Base-by-base conservation (phyloP, 2,329 filamentous ascomycete genomes). In the Colletotrichum sublineola region DNA sequence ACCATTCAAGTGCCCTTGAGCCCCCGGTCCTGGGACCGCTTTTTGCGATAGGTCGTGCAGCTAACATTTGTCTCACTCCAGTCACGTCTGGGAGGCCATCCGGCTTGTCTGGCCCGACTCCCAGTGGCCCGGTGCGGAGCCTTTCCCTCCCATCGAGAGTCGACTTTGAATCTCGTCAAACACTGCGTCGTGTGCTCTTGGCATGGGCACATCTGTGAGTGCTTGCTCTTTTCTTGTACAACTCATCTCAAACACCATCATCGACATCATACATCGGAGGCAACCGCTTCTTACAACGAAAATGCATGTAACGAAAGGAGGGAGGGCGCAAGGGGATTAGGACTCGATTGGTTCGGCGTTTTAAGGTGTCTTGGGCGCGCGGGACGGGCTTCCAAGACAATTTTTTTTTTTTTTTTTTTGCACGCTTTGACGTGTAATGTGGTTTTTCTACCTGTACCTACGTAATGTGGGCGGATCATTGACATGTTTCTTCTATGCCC, bases 1-100 rank as follows among this genome's bases (percentile, higher is more conserved):
- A 55, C 66, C 67, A 29, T 74, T 36, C 14, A 33, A 46, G 24
- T 33, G 18, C 38, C 56, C n/a, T 20, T 38, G 24, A 36, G 38
- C 48, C 70, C 70, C 48, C 48, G 60, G 48, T 31, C 67, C 58
- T 53, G 70, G 70, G 64, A 70, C 48, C 40, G 48, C 50, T 74
- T 74, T 63, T 69, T 73, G 56, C 31, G 42, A 67, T 73, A 57
- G 63, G 42, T 31, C 55, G 75, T 75, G 73, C 76, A 48, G 73
- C 74, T 75, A 64, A 75, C 74, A 7, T 63, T 63, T 53, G 67
- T 58, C 44, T 36, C 29, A 61, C 62, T 71, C 76, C 76, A 94
- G 94, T 74, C 93, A 97, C 81, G 96, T 98, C 74, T 98, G 95
- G 94, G 96, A 98, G 83, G 96, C 95, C 36, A 91, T 99, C 80